Evolutionary conservation across 345 rosid species (phyloP), one percentile per base, ranked within the genome.

Genomic region (Melaleuca alternifolia): DNA sequence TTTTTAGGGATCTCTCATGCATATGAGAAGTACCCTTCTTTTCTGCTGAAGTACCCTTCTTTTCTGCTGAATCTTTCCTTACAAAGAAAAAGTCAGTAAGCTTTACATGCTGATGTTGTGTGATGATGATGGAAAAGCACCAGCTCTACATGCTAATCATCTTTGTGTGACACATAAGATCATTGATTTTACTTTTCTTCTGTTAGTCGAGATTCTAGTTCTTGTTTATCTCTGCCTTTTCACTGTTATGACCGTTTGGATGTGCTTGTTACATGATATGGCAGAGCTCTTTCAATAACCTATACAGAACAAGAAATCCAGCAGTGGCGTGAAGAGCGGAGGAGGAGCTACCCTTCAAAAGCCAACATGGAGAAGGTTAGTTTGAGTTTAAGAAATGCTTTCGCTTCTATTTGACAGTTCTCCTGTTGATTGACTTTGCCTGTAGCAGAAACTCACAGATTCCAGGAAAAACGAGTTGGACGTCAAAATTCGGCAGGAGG

Each of bases 241-340:
- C 44, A 37, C 48, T 71, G 61, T 56, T 56, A 56, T 56, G 81
- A 71, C 13, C 13, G 24, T 37, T 33, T 9, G 48, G 48, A 71
- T 71, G 48, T 71, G 48, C 81, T 71, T 71, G 81, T 71, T 71
- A 20, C 46, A 37, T 71, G 33, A 71, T 21, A 37, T 71, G 81
- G 81, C 81, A 95, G 94, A 86, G 85, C 91, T 46, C 86, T 41
- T 88, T 88, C 92, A 62, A 44, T 89, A 88, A 76, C 81, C 62
- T 97, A 96, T 88, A 88, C 98, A 50, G 89, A 91, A 88, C 91
- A 93, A 90, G 99, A 97, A 91, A 88, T 96, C 90, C 90, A 89
- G 85, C 91, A 89, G 90, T 97, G 99, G 99, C 88, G 95, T 88
- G 95, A 93, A 85, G 93, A 92, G 85, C 99, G 99, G 57, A 95